Evolutionary conservation across 164 flowering plant genomes (phyloP).

Genomic region (Magnolia kwangsiensis): DNA sequence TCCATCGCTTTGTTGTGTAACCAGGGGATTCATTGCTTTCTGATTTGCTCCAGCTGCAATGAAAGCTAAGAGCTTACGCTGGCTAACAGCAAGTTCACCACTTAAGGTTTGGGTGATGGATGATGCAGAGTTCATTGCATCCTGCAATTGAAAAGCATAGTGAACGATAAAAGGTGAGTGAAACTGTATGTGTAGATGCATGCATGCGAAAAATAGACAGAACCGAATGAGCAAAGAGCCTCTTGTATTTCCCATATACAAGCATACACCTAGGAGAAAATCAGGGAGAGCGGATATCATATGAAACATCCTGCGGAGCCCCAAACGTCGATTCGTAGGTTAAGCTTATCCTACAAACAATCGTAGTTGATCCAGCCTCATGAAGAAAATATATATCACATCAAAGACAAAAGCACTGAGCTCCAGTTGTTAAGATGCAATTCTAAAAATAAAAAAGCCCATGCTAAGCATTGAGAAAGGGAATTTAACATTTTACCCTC

Average conservation of each 20-base stretch:
- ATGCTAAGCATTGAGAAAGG: too few species aligned
- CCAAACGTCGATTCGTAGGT: too few species aligned
- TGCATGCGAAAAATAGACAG: too few species aligned
- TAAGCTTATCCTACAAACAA: too few species aligned
- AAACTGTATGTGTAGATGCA: too few species aligned
- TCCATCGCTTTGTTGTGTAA: conserved; percentile 64
- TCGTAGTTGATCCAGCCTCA: too few species aligned
- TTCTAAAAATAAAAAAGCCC: not conserved
- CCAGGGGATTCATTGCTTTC: conserved; percentile 46
- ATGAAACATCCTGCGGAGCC: too few species aligned
- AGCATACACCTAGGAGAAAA: not conserved
- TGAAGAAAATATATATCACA: too few species aligned
- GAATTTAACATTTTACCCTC: conserved; percentile 48
- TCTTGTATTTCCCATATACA: too few species aligned
- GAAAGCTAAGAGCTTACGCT: conserved; percentile 69
- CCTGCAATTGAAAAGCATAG: conserved; percentile 40
- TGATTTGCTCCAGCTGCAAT: conserved; percentile 72
- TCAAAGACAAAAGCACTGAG: too few species aligned
- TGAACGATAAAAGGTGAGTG: not conserved
- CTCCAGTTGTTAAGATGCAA: not conserved
- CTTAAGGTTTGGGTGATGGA: conserved; percentile 67
- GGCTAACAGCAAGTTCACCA: conserved; percentile 76
- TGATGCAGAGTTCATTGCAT: conserved; percentile 75
- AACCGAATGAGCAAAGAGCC: too few species aligned
- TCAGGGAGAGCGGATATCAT: not conserved